phyloP scores from a whole-genome alignment of 768 basidiomycete genomes.

The Epithele typhae region DNA sequence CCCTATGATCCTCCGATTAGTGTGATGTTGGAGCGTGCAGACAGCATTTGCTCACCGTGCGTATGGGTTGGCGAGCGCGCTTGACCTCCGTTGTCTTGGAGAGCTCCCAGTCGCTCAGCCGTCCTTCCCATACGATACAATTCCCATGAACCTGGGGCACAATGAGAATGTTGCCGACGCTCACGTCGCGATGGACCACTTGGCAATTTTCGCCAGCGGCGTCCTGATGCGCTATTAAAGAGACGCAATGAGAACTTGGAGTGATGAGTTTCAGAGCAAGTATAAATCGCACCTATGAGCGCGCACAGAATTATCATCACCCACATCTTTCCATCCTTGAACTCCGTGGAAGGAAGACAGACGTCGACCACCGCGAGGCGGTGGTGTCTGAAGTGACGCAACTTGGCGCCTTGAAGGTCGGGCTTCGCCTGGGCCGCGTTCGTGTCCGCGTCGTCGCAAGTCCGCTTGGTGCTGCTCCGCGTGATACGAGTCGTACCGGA shows the following conservation, averaged over 20 bases:
- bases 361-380: slow-evolving; percentile 7
- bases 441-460: background rate
- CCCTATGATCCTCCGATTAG: too few relatives aligned
- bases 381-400: background rate
- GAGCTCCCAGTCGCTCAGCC: slow-evolving; percentile 7
- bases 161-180: slow-evolving; percentile 9
- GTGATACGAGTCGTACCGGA: background rate
- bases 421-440: background rate
- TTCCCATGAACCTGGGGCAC: background rate
- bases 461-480: too few relatives aligned
- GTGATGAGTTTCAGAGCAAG: background rate
- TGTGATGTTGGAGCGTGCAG: too few relatives aligned
- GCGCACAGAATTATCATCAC: background rate
- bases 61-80: background rate
- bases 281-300: too few relatives aligned
- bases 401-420: background rate
- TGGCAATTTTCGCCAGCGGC: background rate
- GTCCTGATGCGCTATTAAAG: background rate
- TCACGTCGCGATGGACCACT: slow-evolving; percentile 8
- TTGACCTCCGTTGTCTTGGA: background rate
- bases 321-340: background rate
- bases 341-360: background rate
- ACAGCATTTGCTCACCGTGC: background rate
- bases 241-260: background rate
- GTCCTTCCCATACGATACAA: background rate